phyloP scores from a whole-genome alignment of 768 basidiomycete species.

The Cystoderma amianthinum region DNA sequence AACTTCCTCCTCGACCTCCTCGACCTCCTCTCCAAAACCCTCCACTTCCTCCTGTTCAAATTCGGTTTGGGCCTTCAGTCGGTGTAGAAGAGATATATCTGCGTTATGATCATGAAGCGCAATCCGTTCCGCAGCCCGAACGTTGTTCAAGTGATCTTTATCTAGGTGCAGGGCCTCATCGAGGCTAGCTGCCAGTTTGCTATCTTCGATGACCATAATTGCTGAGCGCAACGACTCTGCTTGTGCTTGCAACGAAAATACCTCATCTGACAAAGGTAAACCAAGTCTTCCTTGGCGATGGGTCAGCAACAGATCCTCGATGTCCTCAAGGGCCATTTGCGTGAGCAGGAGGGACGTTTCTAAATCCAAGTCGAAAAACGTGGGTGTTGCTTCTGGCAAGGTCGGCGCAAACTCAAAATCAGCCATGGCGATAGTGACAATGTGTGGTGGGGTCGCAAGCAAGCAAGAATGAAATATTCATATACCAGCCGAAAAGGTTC shows the following conservation, averaged over 20 bases:
- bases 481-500: no score
- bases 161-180: background rate
- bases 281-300: conserved; percentile 27
- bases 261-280: conserved; percentile 29
- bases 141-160: no score
- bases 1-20: background rate
- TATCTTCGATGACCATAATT: background rate
- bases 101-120: background rate
- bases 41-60: background rate
- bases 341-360: conserved; percentile 33
- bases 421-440: no score
- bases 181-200: background rate
- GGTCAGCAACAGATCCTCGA: conserved; percentile 21
- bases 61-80: background rate
- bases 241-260: conserved; percentile 28
- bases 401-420: no score
- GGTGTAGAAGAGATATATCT: background rate
- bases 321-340: conserved; percentile 32
- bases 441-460: no score
- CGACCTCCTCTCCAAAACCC: background rate
- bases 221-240: background rate
- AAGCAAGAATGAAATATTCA: no score
- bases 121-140: background rate
- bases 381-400: background rate
- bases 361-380: conserved; percentile 17